Evolutionary conservation across 257 asterid genomes (phyloP), one percentile per base, ranked within the genome.

Genomic region (Prunella vulgaris): DNA sequence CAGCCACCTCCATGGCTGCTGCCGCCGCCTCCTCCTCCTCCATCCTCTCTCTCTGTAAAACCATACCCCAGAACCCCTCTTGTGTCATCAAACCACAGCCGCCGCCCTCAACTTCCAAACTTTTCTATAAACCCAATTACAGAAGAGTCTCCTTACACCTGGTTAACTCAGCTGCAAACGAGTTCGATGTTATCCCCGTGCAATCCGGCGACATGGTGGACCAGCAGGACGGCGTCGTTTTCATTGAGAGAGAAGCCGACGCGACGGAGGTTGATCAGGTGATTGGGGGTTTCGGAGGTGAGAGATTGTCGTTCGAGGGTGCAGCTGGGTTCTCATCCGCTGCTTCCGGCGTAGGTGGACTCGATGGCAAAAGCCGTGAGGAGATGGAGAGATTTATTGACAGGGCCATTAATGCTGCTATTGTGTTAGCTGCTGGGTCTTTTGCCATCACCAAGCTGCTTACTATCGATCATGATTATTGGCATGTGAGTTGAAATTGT

Each of bases 371-470:
- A 21, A 73, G 74, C 53, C 74, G 21, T 61, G 83, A 77, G 76
- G 84, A 80, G 33, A 75, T 70, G 73, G 83, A 73, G 71, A 84
- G 64, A 73, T 60, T 81, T 28, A 68, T 84, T 48, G 98, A 87
- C 78, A 82, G 90, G 73, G 73, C 87, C 32, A 87, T 92, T 25
- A 89, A 92, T 73, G 96, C 97, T 62, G 27, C 89, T 8, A 85
- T 90, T 74, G 95, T 88, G 66, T 66, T 90, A 63, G 95, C 91
- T 68, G 89, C 92, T 64, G 93, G 93, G 4, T 82, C 93, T 74
- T 88, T 88, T 78, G 95, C 97, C 66, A 79, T 91, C 67, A 85
- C 88, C 44, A 88, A 87, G 82, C 59, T 91, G 79, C 90, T 91
- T 35, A 88, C 97, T 12, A 82, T 91, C 56, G 97, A 91, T 69